Base-by-base conservation (phyloP, 2,329 filamentous ascomycete species). In the Exserohilum turcica region DNA sequence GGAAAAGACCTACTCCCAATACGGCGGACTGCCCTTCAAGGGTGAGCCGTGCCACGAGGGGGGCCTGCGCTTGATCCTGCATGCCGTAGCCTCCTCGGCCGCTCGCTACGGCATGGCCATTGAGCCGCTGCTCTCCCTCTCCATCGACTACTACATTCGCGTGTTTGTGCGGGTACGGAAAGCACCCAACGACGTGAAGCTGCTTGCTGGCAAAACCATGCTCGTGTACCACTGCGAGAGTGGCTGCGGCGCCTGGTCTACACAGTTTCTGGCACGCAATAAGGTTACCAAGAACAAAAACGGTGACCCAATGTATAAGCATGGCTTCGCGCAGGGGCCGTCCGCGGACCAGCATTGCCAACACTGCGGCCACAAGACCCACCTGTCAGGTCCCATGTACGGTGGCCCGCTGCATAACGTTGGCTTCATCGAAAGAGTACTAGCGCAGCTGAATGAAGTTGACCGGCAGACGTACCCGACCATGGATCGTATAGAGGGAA, bases 361-460 rank as follows among this genome's bases (percentile, higher is more conserved):
- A 54, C 91, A 97, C 72, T 99, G 94, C 71, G 90, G 88, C 7
- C 86, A 84, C 68, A 93, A 89, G 71, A 95, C 88, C 76, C 94
- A 97, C 74, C 74, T 97, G 12, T 89, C 86, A 4, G 94, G 94
- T 1, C 94, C 94, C 0, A 97, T 99, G 93, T 99, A 92, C 78
- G 92, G 85, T 29, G 94, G 94, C 0, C 89, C 89, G 16, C 79
- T 99, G 7, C 94, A 99, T 75, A 92, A 92, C 38, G 82, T 86
- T 6, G 84, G 86, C 2, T 99, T 97, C 68, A 86, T 99, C 56
- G 84, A 89, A 67, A 84, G 84, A 50, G 86, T 99, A 19, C 80
- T 99, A 13, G 83, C 86, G 37, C 83, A 88, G 52, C 80, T 96
- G 7, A 86, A 90, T 0, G 76, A 80, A 3, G 84, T 86, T 0